Percentiles rank a stretch among this genome's conserved stretches.
These are phyloP conservation scores for Colletotrichum eremochloae DNA, from an alignment of 2,329 filamentous ascomycete species.

Conservation along the genomic window DNA sequence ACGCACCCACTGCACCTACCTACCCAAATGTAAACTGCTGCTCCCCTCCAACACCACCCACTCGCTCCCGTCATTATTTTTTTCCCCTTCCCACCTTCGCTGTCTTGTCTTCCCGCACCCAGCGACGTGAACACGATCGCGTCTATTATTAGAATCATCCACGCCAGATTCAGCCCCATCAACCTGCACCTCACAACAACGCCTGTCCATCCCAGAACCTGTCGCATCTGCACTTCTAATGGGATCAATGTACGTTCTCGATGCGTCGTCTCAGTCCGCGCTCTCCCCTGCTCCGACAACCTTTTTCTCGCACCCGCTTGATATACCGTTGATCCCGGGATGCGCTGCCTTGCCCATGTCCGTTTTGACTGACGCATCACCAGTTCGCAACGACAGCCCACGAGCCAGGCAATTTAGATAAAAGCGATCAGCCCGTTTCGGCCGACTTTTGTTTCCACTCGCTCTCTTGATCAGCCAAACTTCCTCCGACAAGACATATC, in stretches of 20 bases:
- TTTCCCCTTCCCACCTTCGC: conserved; percentile 44
- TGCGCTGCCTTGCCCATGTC: conserved; percentile 31
- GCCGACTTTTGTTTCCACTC: conserved; percentile 34
- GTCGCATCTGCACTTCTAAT: conserved; percentile 43
- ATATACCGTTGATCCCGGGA: conserved; percentile 28
- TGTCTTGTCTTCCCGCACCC: conserved; percentile 45
- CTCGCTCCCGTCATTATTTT: conserved; percentile 24
- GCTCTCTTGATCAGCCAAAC: conserved; percentile 33
- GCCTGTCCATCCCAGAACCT: conserved; percentile 46
- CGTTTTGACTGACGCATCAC: conserved; percentile 36
- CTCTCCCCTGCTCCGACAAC: conserved; percentile 31
- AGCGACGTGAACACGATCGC: conserved; percentile 57
- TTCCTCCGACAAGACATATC: conserved; percentile 26
- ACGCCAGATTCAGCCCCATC: conserved; percentile 65
- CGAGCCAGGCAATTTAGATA: conserved; percentile 39
- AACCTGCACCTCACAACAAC: conserved; percentile 54
- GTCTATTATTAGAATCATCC: conserved; percentile 67
- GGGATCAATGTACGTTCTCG: conserved; percentile 44
- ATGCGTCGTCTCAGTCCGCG: conserved; percentile 29
- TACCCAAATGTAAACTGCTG: conserved; percentile 27
- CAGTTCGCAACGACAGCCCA: conserved; percentile 30
- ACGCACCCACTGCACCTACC: background rate
- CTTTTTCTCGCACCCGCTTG: conserved; percentile 24
- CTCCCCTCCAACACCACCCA: conserved; percentile 31
- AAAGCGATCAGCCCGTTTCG: conserved; percentile 38